Base-by-base conservation (phyloP, 805 yeast genomes). In the Kuraishia ogatae region DNA sequence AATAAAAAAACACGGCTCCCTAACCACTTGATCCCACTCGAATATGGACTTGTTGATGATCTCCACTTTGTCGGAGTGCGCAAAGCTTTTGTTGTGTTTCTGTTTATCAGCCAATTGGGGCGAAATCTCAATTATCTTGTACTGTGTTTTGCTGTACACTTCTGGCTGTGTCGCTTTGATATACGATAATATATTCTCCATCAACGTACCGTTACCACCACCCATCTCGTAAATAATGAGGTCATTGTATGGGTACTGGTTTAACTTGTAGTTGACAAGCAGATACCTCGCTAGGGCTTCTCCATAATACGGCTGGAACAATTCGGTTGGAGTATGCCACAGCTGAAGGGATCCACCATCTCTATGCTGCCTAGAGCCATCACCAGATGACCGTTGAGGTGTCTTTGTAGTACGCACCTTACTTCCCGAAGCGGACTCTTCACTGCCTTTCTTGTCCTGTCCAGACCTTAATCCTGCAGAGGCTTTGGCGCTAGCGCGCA, bases 281-380 rank as follows among this genome's bases (percentile, higher is more conserved):
- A 92, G 70, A 69, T 89, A 87, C 54, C 92, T 73, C 0, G 97
- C 97, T 55, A 93, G 71, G 0, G 96, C 90, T 66, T 87, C 88
- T 15, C 96, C 96, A 62, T 90, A 89, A 61, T 75, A 84, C 0
- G 97, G 96, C 58, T 84, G 84, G 69, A 89, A 89, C 50, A 89
- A 72, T 67, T 90, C 96, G 0, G 94, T 86, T 1, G 96, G 96
- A 0, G 96, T 89, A 65, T 89, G 96, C 96, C 96, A 89, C 51
- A 88, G 68, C 67, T 89, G 96, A 17, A 82, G 59, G 1, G 84
- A 77, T 17, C 43, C 43, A 35, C 13, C n/a, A 7, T 11, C 35
- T 7, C 35, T 7, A 11, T 28, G 11, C 35, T 7, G 11, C 11
- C 11, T 11, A 7, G 35, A 28, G 35, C n/a, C n/a, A n/a, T n/a